Conservation (phyloP, 345 rosid genomes). For the Dipteronia dyeriana region DNA sequence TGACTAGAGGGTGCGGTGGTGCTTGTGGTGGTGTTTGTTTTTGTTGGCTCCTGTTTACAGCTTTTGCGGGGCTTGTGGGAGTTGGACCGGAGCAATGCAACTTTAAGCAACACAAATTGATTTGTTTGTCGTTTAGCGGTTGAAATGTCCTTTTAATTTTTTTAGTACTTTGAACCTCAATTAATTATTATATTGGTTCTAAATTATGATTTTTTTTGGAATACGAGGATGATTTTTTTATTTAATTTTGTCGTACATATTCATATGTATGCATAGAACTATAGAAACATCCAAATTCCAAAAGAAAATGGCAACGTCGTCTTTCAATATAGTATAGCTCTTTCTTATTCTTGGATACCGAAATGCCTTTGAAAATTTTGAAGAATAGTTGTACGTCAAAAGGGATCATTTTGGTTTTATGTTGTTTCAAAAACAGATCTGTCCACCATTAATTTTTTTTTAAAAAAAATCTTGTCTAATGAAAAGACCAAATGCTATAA, state of each 20-base stretch:
- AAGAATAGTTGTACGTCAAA: too few relatives aligned
- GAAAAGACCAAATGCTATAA: too few relatives aligned
- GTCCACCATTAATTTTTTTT: too few relatives aligned
- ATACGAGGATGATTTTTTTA: not conserved
- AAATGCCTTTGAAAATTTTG: too few relatives aligned
- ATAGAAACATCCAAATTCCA: too few relatives aligned
- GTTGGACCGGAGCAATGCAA: not conserved
- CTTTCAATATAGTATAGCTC: not conserved
- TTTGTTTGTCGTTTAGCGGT: conserved; percentile 25
- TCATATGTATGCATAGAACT: not conserved
- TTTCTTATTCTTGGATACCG: not conserved
- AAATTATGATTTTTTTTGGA: not conserved
- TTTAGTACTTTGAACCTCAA: not conserved
- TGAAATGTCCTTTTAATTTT: not conserved
- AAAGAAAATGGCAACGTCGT: not conserved
- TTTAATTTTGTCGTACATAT: not conserved
- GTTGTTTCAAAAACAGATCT: too few relatives aligned
- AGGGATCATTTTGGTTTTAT: not conserved
- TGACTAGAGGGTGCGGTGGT: not conserved
- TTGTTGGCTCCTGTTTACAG: conserved; percentile 10
- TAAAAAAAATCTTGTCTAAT: too few relatives aligned
- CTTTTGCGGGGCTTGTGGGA: conserved; percentile 22
- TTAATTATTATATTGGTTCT: not conserved
- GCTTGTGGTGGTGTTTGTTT: conserved; percentile 6
- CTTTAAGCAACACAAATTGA: conserved; percentile 41